Base-by-base conservation (phyloP, 83 land plant species). In the Picea abies region DNA sequence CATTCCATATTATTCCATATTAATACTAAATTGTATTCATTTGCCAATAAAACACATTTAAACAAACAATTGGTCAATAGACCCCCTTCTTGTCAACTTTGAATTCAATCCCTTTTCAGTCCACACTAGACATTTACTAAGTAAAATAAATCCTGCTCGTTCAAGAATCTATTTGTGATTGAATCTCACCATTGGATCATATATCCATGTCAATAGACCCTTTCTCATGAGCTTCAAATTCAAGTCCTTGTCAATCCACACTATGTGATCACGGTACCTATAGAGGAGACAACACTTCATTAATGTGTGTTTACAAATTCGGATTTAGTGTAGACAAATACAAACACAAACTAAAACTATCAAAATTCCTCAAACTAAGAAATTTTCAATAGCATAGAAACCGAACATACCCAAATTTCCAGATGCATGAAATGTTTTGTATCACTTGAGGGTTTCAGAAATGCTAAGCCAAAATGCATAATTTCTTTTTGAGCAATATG, bases 191-290 rank as follows among this genome's bases (percentile, higher is more conserved):
- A 88, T 87, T 7, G 99, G 99, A 20, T 93, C 95, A 90, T 92
- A 97, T 44, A 97, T 95, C 19, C 98, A 92, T 26, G 99, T 92
- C 83, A 97, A 78, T 20, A 97, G 90, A 16, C 99, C 98, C 90
- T 97, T 97, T 84, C 94, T 85, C 79, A 97, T 63, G 37, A 97
- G 91, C 83, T 97, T 97, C 73, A 94, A n/a, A 80, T 92, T 95
- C 23, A 95, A 84, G 0, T 86, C 86, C 80, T 88, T 92, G 80
- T 97, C 98, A 72, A 89, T 88, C 99, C 99, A 97, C 19, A 97
- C 99, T 81, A 97, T 88, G 78, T 86, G 98, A 69, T 97, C 98
- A 32, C 85, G 89, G 72, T 89, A 97, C 98, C 98, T 94, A 85
- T 15, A 81, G 25, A 71, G 7, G 47, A 37, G 20, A 35, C 44